These are phyloP conservation scores for Sphagnum fallax DNA, from an alignment of 228 moss, liverwort and hornwort genomes.

Conservation along the genomic window DNA sequence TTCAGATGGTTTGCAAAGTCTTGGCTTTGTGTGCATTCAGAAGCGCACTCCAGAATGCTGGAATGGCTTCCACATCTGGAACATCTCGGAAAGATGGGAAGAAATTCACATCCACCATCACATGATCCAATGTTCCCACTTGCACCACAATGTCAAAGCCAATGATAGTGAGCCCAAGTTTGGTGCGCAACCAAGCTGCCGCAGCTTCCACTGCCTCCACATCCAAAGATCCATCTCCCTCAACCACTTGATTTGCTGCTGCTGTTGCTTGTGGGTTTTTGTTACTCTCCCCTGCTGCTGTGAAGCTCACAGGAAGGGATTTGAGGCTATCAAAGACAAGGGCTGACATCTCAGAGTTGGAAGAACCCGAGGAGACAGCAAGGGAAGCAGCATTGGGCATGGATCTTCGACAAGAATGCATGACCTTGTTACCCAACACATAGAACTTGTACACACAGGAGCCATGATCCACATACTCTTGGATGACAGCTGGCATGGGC, in stretches of 20 bases:
- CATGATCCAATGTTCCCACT: conserved; percentile 65
- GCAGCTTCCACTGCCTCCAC: conserved; percentile 59
- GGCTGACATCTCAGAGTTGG: conserved; percentile 33
- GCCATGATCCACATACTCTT: conserved; percentile 95
- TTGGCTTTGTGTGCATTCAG: conserved; percentile 22
- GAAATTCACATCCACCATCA: conserved; percentile 91
- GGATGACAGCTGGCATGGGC: conserved; percentile 76
- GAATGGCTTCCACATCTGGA: conserved; percentile 63
- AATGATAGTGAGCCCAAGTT: conserved; percentile 73
- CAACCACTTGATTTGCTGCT: conserved; percentile 18
- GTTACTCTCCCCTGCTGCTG: conserved; percentile 13
- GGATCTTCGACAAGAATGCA: conserved; percentile 66
- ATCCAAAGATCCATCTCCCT: conserved; percentile 41
- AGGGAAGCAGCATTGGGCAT: conserved; percentile 79
- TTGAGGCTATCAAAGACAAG: conserved; percentile 83
- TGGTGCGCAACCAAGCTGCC: conserved; percentile 60
- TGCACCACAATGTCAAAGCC: conserved; percentile 97
- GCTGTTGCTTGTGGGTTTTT: conserved; percentile 24
- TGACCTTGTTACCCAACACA: conserved; percentile 69
- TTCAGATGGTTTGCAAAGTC: conserved; percentile 14
- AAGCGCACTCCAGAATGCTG: conserved; percentile 83
- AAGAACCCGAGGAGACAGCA: conserved; percentile 37
- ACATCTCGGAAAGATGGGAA: conserved; percentile 94
- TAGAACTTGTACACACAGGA: conserved; percentile 85
- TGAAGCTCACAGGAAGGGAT: conserved; percentile 61